phyloP scores from a whole-genome alignment of 805 yeast genomes.

The Debaryomyces tyrocola region DNA sequence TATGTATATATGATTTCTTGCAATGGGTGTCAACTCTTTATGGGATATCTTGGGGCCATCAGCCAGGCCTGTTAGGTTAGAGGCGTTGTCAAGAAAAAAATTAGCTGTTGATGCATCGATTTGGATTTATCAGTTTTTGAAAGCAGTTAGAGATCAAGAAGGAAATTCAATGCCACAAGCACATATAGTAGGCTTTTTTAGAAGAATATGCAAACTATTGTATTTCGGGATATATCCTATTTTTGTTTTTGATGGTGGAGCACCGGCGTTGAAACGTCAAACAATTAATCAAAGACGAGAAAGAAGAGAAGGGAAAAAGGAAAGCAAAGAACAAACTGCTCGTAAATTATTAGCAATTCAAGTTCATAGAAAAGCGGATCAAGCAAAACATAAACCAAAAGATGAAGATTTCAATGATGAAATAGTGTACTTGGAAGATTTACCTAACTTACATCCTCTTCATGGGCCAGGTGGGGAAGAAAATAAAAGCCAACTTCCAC shows the following conservation, averaged over 20 bases:
- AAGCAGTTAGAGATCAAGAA: constrained; percentile 85
- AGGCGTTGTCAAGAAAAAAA: constrained; percentile 71
- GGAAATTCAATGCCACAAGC: constrained; percentile 78
- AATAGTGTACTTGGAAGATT: constrained; percentile 24
- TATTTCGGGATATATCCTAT: constrained; percentile 87
- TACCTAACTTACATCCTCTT: constrained; percentile 20
- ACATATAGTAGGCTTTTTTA: constrained; percentile 92
- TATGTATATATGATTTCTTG: neutral
- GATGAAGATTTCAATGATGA: constrained; percentile 4
- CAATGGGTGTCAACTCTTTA: constrained; percentile 93
- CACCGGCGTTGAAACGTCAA: constrained; percentile 75
- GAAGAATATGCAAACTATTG: constrained; percentile 86
- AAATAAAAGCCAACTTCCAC: neutral
- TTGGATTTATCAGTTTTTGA: constrained; percentile 96
- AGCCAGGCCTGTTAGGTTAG: constrained; percentile 86
- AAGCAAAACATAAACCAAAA: constrained; percentile 2
- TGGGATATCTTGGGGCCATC: constrained; percentile 93
- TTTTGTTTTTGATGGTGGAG: constrained; percentile 95
- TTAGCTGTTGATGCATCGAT: constrained; percentile 97
- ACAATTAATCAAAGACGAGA: constrained; percentile 76
- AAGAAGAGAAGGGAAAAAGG: constrained; percentile 70
- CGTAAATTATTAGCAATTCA: constrained; percentile 77
- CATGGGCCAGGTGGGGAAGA: constrained; percentile 1
- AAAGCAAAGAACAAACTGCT: constrained; percentile 72
- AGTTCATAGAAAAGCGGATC: constrained; percentile 56